A percentile compares a stretch with the other conserved stretches of the same genome.
Conservation (phyloP, 2,329 filamentous ascomycete species). For the Xylaria sp. region DNA sequence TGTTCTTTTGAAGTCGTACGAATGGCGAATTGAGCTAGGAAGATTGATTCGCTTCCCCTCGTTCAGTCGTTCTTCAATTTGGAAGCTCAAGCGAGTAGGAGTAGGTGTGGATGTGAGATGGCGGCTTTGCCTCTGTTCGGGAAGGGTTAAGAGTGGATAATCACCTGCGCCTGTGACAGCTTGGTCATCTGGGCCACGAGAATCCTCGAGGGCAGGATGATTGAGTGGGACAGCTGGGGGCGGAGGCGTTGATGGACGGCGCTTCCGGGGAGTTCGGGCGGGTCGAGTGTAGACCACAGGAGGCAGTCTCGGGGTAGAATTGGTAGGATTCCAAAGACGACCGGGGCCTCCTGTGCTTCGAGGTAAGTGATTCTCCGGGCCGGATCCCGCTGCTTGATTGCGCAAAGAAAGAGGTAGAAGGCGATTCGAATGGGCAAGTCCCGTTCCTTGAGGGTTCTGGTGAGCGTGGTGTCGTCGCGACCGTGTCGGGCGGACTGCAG, state of each 20-base stretch:
- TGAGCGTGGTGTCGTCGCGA: conserved; percentile 35
- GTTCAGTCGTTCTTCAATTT: conserved; percentile 58
- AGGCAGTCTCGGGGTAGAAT: conserved; percentile 62
- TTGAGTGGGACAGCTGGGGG: conserved; percentile 62
- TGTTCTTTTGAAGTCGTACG: conserved; percentile 61
- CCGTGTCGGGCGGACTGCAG: conserved; percentile 27
- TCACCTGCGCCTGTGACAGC: conserved; percentile 55
- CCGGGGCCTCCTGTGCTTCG: conserved; percentile 56
- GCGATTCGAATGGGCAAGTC: conserved; percentile 34
- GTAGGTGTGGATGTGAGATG: conserved; percentile 55
- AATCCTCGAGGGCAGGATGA: conserved; percentile 55
- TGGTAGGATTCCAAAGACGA: conserved; percentile 70
- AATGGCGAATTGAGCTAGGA: conserved; percentile 63
- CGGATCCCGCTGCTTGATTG: conserved; percentile 50
- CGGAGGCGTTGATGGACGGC: conserved; percentile 64
- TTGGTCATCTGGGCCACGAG: conserved; percentile 51
- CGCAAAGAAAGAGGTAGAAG: conserved; percentile 56
- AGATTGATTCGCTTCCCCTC: conserved; percentile 62
- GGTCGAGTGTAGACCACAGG: conserved; percentile 45
- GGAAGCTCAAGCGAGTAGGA: conserved; percentile 60
- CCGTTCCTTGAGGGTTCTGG: conserved; percentile 41
- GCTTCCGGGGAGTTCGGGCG: conserved; percentile 48
- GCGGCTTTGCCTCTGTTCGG: conserved; percentile 60
- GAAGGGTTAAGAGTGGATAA: conserved; percentile 62
- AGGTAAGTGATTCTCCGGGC: conserved; percentile 47